Conservation (phyloP, 257 asterid genomes). For the Solanum dulcamara region DNA sequence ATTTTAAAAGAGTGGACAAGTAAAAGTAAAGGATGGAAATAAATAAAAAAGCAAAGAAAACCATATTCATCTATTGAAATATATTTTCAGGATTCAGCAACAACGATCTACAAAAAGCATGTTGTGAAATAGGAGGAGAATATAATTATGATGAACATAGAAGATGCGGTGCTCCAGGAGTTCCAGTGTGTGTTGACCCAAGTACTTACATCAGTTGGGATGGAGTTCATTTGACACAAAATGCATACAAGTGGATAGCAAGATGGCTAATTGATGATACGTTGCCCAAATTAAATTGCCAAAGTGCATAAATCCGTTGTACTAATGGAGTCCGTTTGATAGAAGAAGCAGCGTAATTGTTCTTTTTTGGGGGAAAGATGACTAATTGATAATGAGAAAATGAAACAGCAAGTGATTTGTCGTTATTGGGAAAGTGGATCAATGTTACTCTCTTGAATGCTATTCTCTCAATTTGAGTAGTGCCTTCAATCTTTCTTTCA, state of each 20-base stretch:
- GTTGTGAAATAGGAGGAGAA: conserved; percentile 19
- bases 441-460: not conserved
- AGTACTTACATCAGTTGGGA: conserved; percentile 12
- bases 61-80: not conserved
- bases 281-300: not conserved
- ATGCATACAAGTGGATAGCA: conserved; percentile 2
- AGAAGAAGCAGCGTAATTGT: not conserved
- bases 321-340: not conserved
- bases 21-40: too few species aligned
- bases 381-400: not conserved
- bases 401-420: not conserved
- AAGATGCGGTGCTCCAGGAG: conserved; percentile 8
- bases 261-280: not conserved
- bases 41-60: not conserved
- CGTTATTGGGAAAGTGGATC: not conserved
- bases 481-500: too few species aligned
- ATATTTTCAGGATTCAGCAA: conserved; percentile 4
- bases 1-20: too few species aligned
- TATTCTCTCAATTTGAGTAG: not conserved
- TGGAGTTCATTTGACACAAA: conserved; percentile 16
- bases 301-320: not conserved
- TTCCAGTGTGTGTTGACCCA: conserved; percentile 4
- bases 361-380: not conserved
- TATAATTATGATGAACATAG: conserved; percentile 2
- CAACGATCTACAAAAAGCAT: not conserved